Evolutionary conservation across 1,284 basidiomycete species (phyloP).

Genomic region (Trichosporon coremiiforme): DNA sequence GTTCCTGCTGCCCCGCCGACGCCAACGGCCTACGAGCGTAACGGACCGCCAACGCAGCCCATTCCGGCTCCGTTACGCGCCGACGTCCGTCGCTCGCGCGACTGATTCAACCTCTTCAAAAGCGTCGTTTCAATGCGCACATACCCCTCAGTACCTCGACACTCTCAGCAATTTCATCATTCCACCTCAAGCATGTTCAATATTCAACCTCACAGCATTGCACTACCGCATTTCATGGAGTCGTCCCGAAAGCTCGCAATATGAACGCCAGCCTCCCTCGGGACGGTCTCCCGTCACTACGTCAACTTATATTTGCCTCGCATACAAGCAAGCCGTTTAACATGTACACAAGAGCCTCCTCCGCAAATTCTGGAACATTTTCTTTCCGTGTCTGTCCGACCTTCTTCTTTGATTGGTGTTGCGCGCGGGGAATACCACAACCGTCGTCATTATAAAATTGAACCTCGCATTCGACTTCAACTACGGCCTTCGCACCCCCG

Average conservation of each 20-base stretch:
- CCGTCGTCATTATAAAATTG: constrained; percentile 14
- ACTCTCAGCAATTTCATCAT: constrained; percentile 3
- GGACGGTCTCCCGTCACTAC: not conserved
- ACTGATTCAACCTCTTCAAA: constrained; percentile 34
- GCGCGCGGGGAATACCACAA: constrained; percentile 15
- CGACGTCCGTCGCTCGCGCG: not conserved
- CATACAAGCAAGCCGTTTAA: constrained; percentile 15
- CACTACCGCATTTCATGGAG: constrained; percentile 21
- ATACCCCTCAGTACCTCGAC: not conserved
- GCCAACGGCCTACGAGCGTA: constrained; percentile 21
- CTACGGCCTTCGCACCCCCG: not conserved
- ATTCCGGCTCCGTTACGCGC: constrained; percentile 22
- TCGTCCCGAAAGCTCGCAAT: constrained; percentile 17
- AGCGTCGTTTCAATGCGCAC: constrained; percentile 23
- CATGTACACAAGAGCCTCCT: constrained; percentile 18
- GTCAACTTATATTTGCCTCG: constrained; percentile 15
- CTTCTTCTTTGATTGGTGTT: constrained; percentile 10
- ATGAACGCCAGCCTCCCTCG: constrained; percentile 8
- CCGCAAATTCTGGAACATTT: constrained; percentile 16
- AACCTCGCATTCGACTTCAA: constrained; percentile 6
- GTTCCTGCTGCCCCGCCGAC: constrained; percentile 21
- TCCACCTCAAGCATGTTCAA: constrained; percentile 25
- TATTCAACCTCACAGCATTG: constrained; percentile 24
- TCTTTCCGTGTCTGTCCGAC: constrained; percentile 11
- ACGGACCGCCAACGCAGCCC: constrained; percentile 37